phyloP scores from a whole-genome alignment of 1,284 basidiomycete species.

The Tilletiaria anomala region DNA sequence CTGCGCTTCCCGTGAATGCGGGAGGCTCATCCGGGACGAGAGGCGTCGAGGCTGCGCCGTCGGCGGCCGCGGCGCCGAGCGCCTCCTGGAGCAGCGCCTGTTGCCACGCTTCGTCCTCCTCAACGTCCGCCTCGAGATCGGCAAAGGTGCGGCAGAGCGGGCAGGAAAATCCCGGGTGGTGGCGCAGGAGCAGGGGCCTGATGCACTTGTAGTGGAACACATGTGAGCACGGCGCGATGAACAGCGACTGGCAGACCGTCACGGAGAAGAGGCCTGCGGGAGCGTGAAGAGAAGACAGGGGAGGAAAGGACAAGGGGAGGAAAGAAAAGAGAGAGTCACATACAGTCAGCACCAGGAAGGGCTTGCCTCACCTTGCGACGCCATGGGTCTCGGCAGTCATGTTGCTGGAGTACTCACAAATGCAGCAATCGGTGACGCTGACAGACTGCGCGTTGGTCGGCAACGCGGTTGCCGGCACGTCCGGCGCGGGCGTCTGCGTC shows the following conservation, averaged over 20 bases:
- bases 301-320: not conserved
- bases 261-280: slow-evolving; percentile 68
- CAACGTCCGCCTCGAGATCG: slow-evolving; percentile 89
- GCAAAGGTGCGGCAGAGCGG: slow-evolving; percentile 73
- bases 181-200: slow-evolving; percentile 64
- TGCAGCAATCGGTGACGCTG: slow-evolving; percentile 37
- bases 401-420: slow-evolving; percentile 24
- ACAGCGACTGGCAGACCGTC: slow-evolving; percentile 84
- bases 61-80: slow-evolving; percentile 8
- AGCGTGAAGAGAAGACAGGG: not conserved
- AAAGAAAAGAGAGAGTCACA: not conserved
- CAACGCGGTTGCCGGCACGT: no score
- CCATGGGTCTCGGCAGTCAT: no score
- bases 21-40: slow-evolving; percentile 9
- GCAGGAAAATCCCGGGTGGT: slow-evolving; percentile 87
- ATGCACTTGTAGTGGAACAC: slow-evolving; percentile 99
- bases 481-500: no score
- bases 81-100: slow-evolving; percentile 22
- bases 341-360: no score
- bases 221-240: slow-evolving; percentile 74
- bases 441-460: no score
- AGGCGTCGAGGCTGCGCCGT: slow-evolving; percentile 3
- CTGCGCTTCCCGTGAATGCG: not conserved
- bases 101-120: slow-evolving; percentile 43
- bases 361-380: no score